Percentiles rank a stretch among this genome's conserved stretches.
Conservation (phyloP, 208 protist species). For the Porcisia deanei region DNA sequence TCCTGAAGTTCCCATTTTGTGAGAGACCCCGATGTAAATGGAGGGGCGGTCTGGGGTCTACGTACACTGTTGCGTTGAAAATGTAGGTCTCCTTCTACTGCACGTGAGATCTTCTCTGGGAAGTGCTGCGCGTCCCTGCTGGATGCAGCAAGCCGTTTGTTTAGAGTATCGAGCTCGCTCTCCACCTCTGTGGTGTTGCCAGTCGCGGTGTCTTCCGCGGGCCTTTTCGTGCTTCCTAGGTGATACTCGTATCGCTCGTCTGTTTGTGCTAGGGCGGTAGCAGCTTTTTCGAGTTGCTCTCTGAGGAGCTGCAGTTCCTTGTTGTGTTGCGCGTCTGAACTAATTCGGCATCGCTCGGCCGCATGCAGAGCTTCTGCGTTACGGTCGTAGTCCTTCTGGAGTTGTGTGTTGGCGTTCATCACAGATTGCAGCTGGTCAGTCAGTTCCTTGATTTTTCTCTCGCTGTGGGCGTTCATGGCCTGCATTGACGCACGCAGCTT, state of each 20-base stretch:
- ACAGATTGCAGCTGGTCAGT: constrained; percentile 12
- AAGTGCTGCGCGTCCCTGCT: not conserved
- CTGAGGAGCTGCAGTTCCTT: constrained; percentile 11
- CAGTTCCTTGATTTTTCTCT: constrained; percentile 15
- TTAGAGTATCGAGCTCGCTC: not conserved
- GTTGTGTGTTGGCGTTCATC: not conserved
- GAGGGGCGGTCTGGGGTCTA: not conserved
- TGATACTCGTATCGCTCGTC: not conserved
- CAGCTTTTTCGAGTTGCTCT: not conserved
- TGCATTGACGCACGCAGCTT: constrained; percentile 10
- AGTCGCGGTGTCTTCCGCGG: not conserved
- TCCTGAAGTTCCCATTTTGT: not conserved
- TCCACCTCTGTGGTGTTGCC: not conserved
- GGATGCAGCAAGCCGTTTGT: not conserved
- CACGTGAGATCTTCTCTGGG: not conserved
- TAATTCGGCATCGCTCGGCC: not conserved
- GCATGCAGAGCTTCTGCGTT: not conserved
- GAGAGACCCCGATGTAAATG: not conserved
- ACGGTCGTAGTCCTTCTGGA: constrained; percentile 16
- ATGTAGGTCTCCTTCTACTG: not conserved
- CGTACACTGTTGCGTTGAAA: not conserved
- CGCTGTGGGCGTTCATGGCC: constrained; percentile 2
- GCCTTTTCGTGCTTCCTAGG: too few species aligned
- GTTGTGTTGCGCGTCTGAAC: not conserved
- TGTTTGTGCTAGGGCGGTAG: not conserved